phyloP scores from a whole-genome alignment of 257 asterid species.

The Scutellaria minor region DNA sequence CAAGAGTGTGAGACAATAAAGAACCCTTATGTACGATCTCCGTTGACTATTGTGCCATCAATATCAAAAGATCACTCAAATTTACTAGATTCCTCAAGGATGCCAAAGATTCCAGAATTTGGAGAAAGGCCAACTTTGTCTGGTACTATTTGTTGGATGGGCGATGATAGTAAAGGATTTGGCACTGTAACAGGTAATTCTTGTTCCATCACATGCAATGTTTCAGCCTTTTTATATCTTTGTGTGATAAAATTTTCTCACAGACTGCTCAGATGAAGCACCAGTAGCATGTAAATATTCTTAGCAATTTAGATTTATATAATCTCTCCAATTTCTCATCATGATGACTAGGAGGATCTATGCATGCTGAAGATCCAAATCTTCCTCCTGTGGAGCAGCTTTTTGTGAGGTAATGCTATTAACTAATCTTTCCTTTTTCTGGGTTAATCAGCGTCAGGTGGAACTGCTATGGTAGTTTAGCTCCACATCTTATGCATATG shows the following conservation, averaged over 20 bases:
- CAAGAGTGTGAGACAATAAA: slow-evolving; percentile 36
- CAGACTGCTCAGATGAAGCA: slow-evolving; percentile 18
- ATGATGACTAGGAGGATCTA: slow-evolving; percentile 43
- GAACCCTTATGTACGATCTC: slow-evolving; percentile 34
- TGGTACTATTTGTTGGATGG: slow-evolving; percentile 40
- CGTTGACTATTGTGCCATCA: slow-evolving; percentile 23
- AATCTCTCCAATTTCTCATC: slow-evolving; percentile 37
- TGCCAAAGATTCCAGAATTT: slow-evolving; percentile 35
- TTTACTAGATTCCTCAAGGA: slow-evolving; percentile 29
- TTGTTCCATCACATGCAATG: slow-evolving; percentile 29
- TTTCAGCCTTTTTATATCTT: slow-evolving; percentile 15
- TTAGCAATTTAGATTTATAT: slow-evolving; percentile 33
- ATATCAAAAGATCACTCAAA: slow-evolving; percentile 26
- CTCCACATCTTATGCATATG: slow-evolving; percentile 20
- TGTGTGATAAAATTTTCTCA: slow-evolving; percentile 14
- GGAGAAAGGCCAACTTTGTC: slow-evolving; percentile 34
- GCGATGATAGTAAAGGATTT: slow-evolving; percentile 27
- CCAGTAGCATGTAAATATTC: slow-evolving; percentile 20
- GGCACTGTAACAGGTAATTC: slow-evolving; percentile 45
- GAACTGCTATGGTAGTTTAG: slow-evolving; percentile 19
- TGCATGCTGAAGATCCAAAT: slow-evolving; percentile 38
- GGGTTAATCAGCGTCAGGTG: slow-evolving; percentile 2
- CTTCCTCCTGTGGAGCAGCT: slow-evolving; percentile 42
- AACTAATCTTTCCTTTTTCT: slow-evolving; percentile 28
- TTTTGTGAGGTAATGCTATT: slow-evolving; percentile 39